Evolutionary conservation across 345 rosid genomes (phyloP), one percentile per base, ranked within the genome.

Genomic region (Hibiscus tridactylites): DNA sequence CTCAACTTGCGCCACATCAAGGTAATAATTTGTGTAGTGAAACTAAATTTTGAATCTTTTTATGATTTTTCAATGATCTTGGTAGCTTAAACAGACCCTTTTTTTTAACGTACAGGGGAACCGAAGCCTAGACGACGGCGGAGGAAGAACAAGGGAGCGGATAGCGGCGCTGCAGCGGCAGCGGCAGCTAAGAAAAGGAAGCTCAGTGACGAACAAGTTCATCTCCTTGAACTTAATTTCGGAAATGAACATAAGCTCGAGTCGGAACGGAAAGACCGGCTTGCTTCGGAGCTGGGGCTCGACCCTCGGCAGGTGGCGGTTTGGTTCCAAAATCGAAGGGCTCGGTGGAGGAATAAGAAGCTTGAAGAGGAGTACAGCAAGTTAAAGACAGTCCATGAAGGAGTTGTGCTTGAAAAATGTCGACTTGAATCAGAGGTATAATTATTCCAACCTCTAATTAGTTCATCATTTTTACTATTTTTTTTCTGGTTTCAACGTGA

Each of bases 291-390:
- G 72, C 85, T 92, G 0, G 97, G 96, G 3, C 90, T 96, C 37
- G 91, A 90, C 37, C 91, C 99, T 17, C 91, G 96, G 50, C 99
- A 96, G 39, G 99, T 96, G 1, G 99, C 99, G 6, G 92, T 96
- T 28, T 96, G 99, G 99, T 96, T 92, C 78, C 99, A 96, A 65
- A 96, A 96, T 88, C 83, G 97, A 26, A 82, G 98, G 50, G 96
- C 98, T 35, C 86, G 99, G 7, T 91, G 90, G 90, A 95, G 90
- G 87, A 86, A 82, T 83, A 92, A 92, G 88, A 91, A 86, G 83
- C 90, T 95, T 3, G 98, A 95, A 73, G 93, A 95, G 73, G 96
- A 89, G 72, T 88, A 88, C 37, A 57, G 80, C n/a, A 85, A 75
- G 78, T 70, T 95, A 42, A 90, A 87, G 62, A 65, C 82, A 3